phyloP scores from a whole-genome alignment of 768 basidiomycete species.

The Cystobasidiopsis lactophilus region DNA sequence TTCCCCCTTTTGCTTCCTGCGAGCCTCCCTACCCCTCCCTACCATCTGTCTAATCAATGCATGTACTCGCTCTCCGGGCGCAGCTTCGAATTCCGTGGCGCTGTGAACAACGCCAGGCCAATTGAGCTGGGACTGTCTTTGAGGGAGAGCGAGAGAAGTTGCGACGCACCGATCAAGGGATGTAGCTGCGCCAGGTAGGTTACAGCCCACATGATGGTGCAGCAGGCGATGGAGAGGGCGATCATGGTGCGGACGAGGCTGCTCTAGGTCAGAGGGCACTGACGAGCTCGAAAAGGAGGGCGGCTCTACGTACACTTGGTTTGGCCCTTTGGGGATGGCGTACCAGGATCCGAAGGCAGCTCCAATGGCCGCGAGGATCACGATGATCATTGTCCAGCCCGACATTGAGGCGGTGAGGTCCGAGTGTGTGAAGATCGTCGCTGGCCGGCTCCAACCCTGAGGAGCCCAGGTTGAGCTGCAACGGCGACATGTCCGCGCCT shows the following conservation, averaged over 20 bases:
- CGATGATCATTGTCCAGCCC: constrained; percentile 22
- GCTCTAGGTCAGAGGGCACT: constrained; percentile 6
- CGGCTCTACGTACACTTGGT: constrained; percentile 83
- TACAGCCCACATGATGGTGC: constrained; percentile 88
- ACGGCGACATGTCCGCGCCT: too few relatives aligned
- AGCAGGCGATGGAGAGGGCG: constrained; percentile 51
- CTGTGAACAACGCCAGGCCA: too few relatives aligned
- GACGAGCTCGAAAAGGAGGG: constrained; percentile 11
- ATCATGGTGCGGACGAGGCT: constrained; percentile 64
- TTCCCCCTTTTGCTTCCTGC: too few relatives aligned
- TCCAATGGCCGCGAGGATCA: constrained; percentile 29
- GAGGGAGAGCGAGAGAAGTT: too few relatives aligned
- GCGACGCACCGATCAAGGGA: constrained; percentile 51
- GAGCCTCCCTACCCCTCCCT: too few relatives aligned
- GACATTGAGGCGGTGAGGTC: background rate
- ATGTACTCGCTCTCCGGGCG: background rate
- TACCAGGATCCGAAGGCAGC: constrained; percentile 48
- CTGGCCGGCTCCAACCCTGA: background rate
- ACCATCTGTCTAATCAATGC: background rate
- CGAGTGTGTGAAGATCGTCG: background rate
- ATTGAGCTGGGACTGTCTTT: too few relatives aligned
- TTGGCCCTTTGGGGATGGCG: constrained; percentile 58
- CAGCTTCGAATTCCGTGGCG: background rate
- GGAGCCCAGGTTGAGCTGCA: too few relatives aligned
- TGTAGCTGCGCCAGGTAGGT: constrained; percentile 84